Conservation (phyloP, 2,329 filamentous ascomycete species). For the Ramichloridium luteum region DNA sequence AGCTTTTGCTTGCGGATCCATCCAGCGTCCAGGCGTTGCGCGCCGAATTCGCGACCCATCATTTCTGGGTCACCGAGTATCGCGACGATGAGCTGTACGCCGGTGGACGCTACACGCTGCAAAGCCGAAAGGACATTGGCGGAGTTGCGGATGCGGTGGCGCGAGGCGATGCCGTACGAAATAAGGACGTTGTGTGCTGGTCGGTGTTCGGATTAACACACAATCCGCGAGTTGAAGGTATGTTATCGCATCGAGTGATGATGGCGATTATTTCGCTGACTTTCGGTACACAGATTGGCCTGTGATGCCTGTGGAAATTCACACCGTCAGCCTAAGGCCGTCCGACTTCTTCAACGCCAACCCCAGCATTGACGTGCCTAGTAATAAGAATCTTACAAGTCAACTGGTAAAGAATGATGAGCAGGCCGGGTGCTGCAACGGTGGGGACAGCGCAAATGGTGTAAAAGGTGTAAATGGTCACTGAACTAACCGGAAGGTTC, state of each 20-base stretch:
- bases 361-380: slow-evolving; percentile 41
- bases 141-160: slow-evolving; percentile 34
- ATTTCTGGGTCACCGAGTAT: slow-evolving; percentile 44
- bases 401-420: slow-evolving; percentile 6
- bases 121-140: slow-evolving; percentile 33
- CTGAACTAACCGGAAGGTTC: too few species aligned
- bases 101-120: slow-evolving; percentile 37
- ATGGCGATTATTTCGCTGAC: too few species aligned
- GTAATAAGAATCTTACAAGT: slow-evolving; percentile 9
- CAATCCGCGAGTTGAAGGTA: slow-evolving; percentile 39
- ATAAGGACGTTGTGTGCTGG: slow-evolving; percentile 40
- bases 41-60: slow-evolving; percentile 38
- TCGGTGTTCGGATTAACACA: slow-evolving; percentile 40
- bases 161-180: slow-evolving; percentile 30
- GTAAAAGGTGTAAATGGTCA: too few species aligned
- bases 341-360: slow-evolving; percentile 44
- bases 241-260: too few species aligned
- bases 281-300: too few species aligned
- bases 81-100: slow-evolving; percentile 41
- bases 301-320: slow-evolving; percentile 38
- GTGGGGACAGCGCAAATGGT: too few species aligned
- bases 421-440: too few species aligned
- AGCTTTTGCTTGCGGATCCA: slow-evolving; percentile 38
- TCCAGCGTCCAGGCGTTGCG: slow-evolving; percentile 34
- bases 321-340: slow-evolving; percentile 37